Conservation (phyloP, 176 grass and related monocot species). For the Pontederia paniculata region DNA sequence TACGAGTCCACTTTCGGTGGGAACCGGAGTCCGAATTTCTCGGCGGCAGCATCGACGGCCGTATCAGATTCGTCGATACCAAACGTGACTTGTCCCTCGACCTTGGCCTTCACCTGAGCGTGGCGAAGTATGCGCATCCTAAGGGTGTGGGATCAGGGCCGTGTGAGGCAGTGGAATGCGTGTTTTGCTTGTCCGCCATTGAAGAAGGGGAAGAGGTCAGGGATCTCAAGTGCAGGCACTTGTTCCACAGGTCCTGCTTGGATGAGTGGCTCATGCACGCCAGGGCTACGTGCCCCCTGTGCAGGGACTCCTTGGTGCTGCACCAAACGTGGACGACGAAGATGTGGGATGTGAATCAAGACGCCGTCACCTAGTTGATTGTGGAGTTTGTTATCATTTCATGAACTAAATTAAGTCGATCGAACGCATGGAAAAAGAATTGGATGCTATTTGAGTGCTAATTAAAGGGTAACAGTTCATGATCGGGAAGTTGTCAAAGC, state of each 20-base stretch:
- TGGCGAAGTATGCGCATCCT: background rate
- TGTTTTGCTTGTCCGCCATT: slow-evolving; percentile 29
- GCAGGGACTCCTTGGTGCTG: background rate
- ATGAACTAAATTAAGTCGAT: no score
- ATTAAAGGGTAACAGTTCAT: no score
- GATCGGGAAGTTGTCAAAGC: no score
- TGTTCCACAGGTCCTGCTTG: slow-evolving; percentile 40
- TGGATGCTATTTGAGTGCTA: no score
- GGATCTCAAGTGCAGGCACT: slow-evolving; percentile 30
- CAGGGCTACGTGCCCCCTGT: slow-evolving; percentile 10
- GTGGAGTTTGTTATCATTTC: background rate
- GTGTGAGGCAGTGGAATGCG: slow-evolving; percentile 13
- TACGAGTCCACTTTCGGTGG: no score
- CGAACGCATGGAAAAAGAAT: no score
- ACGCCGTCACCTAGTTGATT: background rate
- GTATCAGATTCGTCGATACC: no score
- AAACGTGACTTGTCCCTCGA: no score
- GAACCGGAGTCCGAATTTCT: no score
- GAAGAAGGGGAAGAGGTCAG: slow-evolving; percentile 39
- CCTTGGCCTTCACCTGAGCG: background rate
- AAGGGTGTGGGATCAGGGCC: no score
- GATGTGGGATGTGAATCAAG: background rate
- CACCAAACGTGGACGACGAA: background rate
- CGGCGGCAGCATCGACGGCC: no score
- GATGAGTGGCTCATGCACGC: slow-evolving; percentile 25